Evolutionary conservation across 2,329 filamentous ascomycete species (phyloP), one percentile per base, ranked within the genome.

Genomic region (Aspergillus ruber): DNA sequence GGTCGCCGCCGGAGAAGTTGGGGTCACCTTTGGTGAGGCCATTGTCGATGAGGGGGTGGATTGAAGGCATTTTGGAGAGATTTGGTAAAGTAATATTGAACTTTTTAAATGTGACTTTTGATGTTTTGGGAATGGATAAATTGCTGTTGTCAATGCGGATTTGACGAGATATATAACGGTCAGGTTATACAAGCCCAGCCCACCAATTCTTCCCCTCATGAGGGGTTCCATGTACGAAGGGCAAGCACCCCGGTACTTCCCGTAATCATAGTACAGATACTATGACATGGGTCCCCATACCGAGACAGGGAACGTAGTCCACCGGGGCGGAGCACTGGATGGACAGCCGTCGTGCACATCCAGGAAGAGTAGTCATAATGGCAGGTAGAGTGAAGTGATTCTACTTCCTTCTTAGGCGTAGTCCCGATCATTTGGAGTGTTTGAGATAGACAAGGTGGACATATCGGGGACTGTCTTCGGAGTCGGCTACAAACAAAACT

Each of bases 1-100:
- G 74, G 45, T 74, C 81, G 49, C 83, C 83, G 49, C 83, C 83
- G 0, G 73, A 41, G 65, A 82, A 81, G 66, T 72, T 69, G 27
- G 74, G 44, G 44, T 70, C 61, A 53, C 82, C 82, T 56, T 79
- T 79, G 49, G 67, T 71, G 62, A 85, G 58, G 63, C 82, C 81
- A 56, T 79, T 79, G 69, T 84, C 79, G 68, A 86, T 70, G 44
- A 76, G 62, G 39, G 83, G 83, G 67, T 86, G 83, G 15, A 86
- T 72, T 17, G 75, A 76, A 21, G 64, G 65, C 41, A 63, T 47
- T 44, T 12, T 42, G 20, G 21, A 44, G 36, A 33, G 10, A 29
- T 15, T 18, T 18, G 32, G 41, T 27, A 6, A 1, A 43, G 6
- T 18, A 20, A 25, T 6, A 27, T 12, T n/a, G 4, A 1, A 43